phyloP scores from a whole-genome alignment of 1,284 basidiomycete species.

The Marasmius fiardii region DNA sequence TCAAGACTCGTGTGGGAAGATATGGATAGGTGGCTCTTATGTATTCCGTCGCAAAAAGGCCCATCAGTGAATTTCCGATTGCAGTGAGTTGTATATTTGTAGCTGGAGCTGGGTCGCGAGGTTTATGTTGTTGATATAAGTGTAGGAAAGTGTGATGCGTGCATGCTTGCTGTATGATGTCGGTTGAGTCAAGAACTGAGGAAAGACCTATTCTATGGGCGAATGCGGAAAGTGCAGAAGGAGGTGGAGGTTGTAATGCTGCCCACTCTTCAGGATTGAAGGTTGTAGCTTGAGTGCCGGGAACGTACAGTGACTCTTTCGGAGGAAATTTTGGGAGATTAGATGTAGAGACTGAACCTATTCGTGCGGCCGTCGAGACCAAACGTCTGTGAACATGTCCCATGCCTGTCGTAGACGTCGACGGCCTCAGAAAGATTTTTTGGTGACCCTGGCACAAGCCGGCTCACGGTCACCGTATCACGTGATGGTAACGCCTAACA shows the following conservation, averaged over 20 bases:
- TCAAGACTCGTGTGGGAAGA: conserved; percentile 86
- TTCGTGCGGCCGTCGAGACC: conserved; percentile 51
- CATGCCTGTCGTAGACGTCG: conserved; percentile 30
- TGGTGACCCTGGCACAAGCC: not conserved
- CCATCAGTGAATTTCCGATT: conserved; percentile 89
- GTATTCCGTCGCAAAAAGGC: conserved; percentile 88
- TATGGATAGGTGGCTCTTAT: conserved; percentile 85
- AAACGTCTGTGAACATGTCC: conserved; percentile 59
- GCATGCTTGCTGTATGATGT: conserved; percentile 66
- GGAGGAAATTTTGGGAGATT: conserved; percentile 61
- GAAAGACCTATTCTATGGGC: conserved; percentile 71
- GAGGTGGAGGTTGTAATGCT: conserved; percentile 67
- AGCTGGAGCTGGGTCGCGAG: conserved; percentile 46
- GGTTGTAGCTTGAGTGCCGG: conserved; percentile 27
- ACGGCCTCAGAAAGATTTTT: conserved; percentile 1
- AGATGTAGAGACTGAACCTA: conserved; percentile 53
- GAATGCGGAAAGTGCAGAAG: conserved; percentile 71
- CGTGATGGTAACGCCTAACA: not conserved
- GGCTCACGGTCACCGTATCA: not conserved
- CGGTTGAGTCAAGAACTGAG: conserved; percentile 44
- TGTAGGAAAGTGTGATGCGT: conserved; percentile 77
- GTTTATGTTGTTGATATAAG: conserved; percentile 52
- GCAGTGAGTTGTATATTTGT: conserved; percentile 80
- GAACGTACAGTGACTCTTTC: conserved; percentile 45
- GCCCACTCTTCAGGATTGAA: conserved; percentile 71